Percentiles rank a stretch among this genome's conserved stretches.
Conservation (phyloP, 257 asterid genomes). For the Rauvolfia tetraphylla region DNA sequence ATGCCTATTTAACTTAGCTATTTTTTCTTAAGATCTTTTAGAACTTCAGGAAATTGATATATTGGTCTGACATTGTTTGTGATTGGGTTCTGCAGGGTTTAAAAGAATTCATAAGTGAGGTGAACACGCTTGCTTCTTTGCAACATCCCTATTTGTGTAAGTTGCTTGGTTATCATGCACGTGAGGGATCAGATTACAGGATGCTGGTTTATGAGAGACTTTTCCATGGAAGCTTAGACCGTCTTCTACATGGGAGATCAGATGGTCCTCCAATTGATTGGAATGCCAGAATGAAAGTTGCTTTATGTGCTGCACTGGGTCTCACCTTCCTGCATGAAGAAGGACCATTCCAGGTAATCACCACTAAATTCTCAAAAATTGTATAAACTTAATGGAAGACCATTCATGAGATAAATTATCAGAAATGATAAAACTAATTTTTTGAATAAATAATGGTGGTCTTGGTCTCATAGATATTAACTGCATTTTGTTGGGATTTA, state of each 20-base stretch:
- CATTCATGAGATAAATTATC: not conserved
- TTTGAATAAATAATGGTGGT: not conserved
- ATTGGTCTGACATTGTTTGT: not conserved
- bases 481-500: conserved; percentile 10
- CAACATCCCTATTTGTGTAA: conserved; percentile 77
- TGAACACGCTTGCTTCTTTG: conserved; percentile 69
- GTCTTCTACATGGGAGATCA: conserved; percentile 78
- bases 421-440: not conserved
- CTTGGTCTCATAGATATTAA: not conserved
- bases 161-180: conserved; percentile 86
- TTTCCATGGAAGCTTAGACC: conserved; percentile 85
- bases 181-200: conserved; percentile 71
- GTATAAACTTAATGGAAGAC: not conserved
- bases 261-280: conserved; percentile 95
- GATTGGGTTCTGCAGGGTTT: conserved; percentile 50
- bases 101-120: conserved; percentile 80
- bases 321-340: conserved; percentile 94
- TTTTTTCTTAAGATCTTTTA: not conserved
- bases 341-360: conserved; percentile 89
- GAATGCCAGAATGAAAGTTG: conserved; percentile 90
- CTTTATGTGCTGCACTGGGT: conserved; percentile 88
- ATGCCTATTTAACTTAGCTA: not conserved
- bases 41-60: not conserved
- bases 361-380: conserved; percentile 11
- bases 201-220: conserved; percentile 89